Evolutionary conservation across 2,329 filamentous ascomycete species (phyloP), one percentile per base, ranked within the genome.

Genomic region (Calonectria hawksworthii): DNA sequence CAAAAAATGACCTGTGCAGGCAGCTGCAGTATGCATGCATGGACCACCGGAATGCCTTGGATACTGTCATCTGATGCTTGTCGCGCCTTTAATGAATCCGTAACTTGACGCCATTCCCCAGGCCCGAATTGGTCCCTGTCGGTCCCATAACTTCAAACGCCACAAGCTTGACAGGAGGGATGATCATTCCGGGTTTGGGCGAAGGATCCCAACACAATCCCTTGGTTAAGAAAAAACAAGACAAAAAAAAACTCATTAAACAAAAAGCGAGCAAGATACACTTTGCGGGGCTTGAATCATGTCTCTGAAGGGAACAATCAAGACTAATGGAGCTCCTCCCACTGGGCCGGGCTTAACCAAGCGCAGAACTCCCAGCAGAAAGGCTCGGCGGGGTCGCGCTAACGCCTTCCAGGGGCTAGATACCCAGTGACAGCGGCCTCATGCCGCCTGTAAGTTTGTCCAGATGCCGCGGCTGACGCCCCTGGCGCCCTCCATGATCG

Each of bases 31-130:
- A 63, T 63, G 56, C 56, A 63, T 30, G 56, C 34, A 28, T 63
- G 28, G 38, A 14, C 44, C 38, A 50, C 41, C 38, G 41, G 61
- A 44, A 65, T 65, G 41, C 14, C 61, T 65, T 34, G 61, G 23
- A 32, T 63, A 68, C 52, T 65, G 77, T 78, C 67, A 69, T 41
- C 50, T 65, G 65, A 73, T 63, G 23, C 56, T 28, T 63, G 56
- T 41, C 23, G 56, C 56, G 23, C 56, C 26, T 41, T 41, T 11
- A 28, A 63, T 63, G 23, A 63, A 63, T 41, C 34, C 21, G 36
- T 63, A 63, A 63, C 56, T 28, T 63, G 56, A 63, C 51, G 18
- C 16, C 32, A 26, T 23, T 38, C 34, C 56, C 56, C 23, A 41
- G 36, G 4, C 56, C 36, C n/a, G 18, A 21, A 63, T 30, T 21